Base-by-base conservation (phyloP, 805 yeast genomes). In the Candida ulmi region DNA sequence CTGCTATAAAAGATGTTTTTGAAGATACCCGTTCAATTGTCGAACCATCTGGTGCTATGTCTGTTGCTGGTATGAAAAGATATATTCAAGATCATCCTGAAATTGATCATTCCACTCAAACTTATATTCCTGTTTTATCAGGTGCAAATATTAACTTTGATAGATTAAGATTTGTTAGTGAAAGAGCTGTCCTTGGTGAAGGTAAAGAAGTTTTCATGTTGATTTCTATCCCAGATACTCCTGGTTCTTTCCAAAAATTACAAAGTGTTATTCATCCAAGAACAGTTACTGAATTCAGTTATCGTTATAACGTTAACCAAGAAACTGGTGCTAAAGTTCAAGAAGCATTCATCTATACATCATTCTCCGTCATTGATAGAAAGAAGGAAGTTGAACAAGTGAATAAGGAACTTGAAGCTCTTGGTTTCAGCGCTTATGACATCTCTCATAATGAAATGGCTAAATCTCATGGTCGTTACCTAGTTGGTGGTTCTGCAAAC, bases 91-190 rank as follows among this genome's bases (percentile, higher is more conserved):
- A 63, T 19, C 79, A 83, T 51, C 83, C 86, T 8, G 86, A 83
- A 39, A 69, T 79, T 30, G 85, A 83, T 52, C 95, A 85, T 54
- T 65, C 78, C 4, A 64, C 69, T 36, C 75, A 80, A 46, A 79
- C 87, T 1, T 88, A 87, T 54, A 83, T 86, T 30, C 91, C 97
- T 7, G 73, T 93, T 17, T 69, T 93, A 41, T 83, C 95, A 17
- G 99, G 99, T 43, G 99, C 99, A 27, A 93, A 93, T 64, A 90
- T 93, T 95, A 91, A 95, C 67, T 93, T 93, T 58, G 99, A 91
- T 63, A 76, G 99, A 54, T 71, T 93, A 54, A 75, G 99, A 60
- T 93, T 93, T 62, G 97, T 93, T 17, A 78, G 95, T 42, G 99
- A 93, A 63, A 82, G 99, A 63, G 97, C 99, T 12, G 95, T 87